Evolutionary conservation across 768 basidiomycete species (phyloP), one percentile per base, ranked within the genome.

Genomic region (Neoboletus magnificus): DNA sequence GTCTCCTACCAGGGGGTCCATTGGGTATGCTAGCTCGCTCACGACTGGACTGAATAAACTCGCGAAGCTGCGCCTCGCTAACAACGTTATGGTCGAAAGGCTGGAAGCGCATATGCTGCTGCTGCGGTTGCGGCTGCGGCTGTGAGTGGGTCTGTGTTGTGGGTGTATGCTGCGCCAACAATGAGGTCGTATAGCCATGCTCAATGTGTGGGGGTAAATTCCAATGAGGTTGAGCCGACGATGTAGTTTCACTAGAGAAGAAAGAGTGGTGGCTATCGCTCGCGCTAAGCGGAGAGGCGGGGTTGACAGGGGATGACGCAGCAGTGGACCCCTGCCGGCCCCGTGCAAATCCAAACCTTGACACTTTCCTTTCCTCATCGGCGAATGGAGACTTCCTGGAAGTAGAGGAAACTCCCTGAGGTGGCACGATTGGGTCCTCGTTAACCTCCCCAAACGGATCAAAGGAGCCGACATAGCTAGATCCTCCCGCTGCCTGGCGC

Each of bases 311-410:
- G 12, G 85, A 87, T 16, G 82, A 82, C 5, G 85, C 66, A 42
- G 74, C 67, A 11, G 79, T 79, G 9, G 87, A 83, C 0, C 78
- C 79, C 58, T 83, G 85, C 43, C 82, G 82, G 23, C 87, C 85
- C 23, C 86, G 80, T 16, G 90, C 91, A 65, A 92, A 92, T 22
- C 84, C 87, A 71, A 92, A 92, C 16, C 90, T 80, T 9, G 90
- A 92, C 27, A 90, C 80, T 62, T 85, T 87, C 60, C 87, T 77
- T 44, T 74, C 74, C 5, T 76, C 66, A 44, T 91, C 89, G 50
- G 84, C 83, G 56, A 82, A 62, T 0, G 78, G 73, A 11, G 79
- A 74, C 29, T 69, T 71, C 48, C 65, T 54, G n/a, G 60, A 63
- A 47, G 67, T 60, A n/a, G 76, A 70, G 39, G 74, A 59, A 66